Base-by-base conservation (phyloP, 768 basidiomycete genomes). In the Calocybe cyanea region DNA sequence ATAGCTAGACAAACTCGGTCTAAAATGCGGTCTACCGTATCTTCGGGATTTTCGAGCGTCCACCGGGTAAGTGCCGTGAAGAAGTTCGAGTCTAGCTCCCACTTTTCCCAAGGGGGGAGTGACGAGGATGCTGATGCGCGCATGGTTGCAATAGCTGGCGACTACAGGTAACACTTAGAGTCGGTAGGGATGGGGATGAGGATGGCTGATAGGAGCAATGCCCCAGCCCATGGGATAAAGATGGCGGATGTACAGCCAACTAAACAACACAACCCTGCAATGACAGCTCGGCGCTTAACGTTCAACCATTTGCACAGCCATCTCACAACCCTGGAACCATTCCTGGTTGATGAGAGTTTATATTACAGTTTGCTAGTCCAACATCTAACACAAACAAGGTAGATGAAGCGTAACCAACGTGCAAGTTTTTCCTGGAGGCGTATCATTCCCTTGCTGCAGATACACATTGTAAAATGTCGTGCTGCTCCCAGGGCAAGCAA, bases 401-500 rank as follows among this genome's bases (percentile, higher is more conserved):
- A 75, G 51, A 54, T 75, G 73, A 44, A 73, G 61, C 4, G 70
- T 71, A 10, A 68, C 64, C 41, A 67, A 47, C 30, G 66, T 66
- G 43, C 70, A 75, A 24, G 56, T 61, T 35, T 56, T 57, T 34
- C 67, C 67, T 0, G 66, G 10, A 1, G 78, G 78, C 20, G 60
- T 62, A 44, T 76, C 74, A 50, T 75, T 78, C 17, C 74, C 76
- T 10, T 65, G 66, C 56, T 79, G 77, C 43, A 81, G 56, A 58
- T 71, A 79, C 5, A 80, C 54, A 44, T 70, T 60, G 51, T 72
- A 81, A 45, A 71, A 61, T 8, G 62, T 63, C 3, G 70, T 37
- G 23, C 63, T 63, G 50, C 56, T 71, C 19, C 72, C 72, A 13
- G 71, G 54, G 54, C 78, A 80, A 7, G 74, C 76, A 19, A 79